Conservation (phyloP, 2,329 filamentous ascomycete genomes). For the Fusarium euwallaceae region DNA sequence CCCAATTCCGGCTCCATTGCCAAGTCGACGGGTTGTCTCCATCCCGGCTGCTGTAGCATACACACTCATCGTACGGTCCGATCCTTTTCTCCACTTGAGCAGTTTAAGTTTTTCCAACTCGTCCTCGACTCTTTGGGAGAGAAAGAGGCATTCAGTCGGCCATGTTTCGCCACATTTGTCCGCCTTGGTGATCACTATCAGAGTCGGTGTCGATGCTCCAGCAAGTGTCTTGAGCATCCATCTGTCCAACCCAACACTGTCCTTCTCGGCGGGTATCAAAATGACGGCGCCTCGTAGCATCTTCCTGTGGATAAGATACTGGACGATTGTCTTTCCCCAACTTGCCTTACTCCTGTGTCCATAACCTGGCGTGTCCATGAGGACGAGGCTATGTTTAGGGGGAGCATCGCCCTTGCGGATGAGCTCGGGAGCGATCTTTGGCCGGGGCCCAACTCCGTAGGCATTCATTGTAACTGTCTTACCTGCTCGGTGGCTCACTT, state of each 20-base stretch:
- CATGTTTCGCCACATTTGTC: constrained; percentile 60
- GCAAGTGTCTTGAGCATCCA: constrained; percentile 63
- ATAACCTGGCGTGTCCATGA: constrained; percentile 67
- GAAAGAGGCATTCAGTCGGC: constrained; percentile 43
- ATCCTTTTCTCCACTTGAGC: constrained; percentile 46
- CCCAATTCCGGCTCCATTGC: constrained; percentile 55
- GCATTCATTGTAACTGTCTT: constrained; percentile 68
- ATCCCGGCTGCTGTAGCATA: constrained; percentile 57
- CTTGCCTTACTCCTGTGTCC: constrained; percentile 59
- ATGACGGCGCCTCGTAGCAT: constrained; percentile 66
- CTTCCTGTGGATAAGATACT: constrained; percentile 63
- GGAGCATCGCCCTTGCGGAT: constrained; percentile 53
- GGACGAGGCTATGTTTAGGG: constrained; percentile 61
- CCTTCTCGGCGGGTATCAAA: constrained; percentile 66
- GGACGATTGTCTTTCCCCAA: constrained; percentile 67
- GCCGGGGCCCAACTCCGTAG: constrained; percentile 65
- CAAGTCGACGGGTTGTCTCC: constrained; percentile 46
- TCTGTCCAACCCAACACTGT: constrained; percentile 62
- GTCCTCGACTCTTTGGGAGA: constrained; percentile 46
- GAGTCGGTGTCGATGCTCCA: constrained; percentile 58
- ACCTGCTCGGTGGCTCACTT: constrained; percentile 64
- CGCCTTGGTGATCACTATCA: constrained; percentile 69
- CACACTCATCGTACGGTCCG: constrained; percentile 48
- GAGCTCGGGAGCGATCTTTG: constrained; percentile 45
- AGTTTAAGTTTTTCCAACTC: constrained; percentile 37